Percentiles rank a stretch among this genome's conserved stretches.
These are phyloP conservation scores for Phascolomyces articulosus DNA, from an alignment of 371 early-diverging fungal species.

Conservation along the genomic window DNA sequence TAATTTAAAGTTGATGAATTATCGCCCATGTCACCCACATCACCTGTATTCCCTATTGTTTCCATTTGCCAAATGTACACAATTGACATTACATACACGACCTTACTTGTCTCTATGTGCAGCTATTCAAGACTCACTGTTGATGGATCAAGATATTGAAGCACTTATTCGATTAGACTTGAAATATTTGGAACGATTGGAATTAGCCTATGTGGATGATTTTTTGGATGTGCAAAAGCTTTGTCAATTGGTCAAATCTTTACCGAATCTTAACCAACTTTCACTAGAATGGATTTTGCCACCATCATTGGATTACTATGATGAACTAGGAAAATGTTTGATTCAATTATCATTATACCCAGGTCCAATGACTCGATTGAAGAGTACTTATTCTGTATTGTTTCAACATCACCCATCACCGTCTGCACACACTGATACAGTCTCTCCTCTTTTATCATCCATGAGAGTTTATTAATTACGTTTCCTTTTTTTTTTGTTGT, in stretches of 20 bases:
- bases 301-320: conserved; percentile 12
- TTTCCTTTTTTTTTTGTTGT: too few relatives aligned
- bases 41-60: conserved; percentile 16
- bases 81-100: conserved; percentile 17
- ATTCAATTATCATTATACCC: conserved; percentile 5
- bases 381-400: not conserved
- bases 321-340: conserved; percentile 5
- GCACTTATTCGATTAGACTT: conserved; percentile 14
- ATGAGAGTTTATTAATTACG: too few relatives aligned
- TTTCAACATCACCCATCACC: not conserved
- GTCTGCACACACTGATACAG: too few relatives aligned
- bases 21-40: conserved; percentile 19
- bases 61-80: conserved; percentile 19
- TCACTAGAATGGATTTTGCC: conserved; percentile 27
- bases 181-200: conserved; percentile 8
- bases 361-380: not conserved
- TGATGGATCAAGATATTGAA: conserved; percentile 23
- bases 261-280: conserved; percentile 18
- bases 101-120: conserved; percentile 30
- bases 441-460: too few relatives aligned
- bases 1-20: conserved; percentile 20
- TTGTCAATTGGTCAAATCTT: conserved; percentile 7
- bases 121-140: conserved; percentile 29
- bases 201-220: conserved; percentile 24
- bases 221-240: conserved; percentile 11